Base-by-base conservation (phyloP, 768 basidiomycete genomes). In the Boletus sensibilis region DNA sequence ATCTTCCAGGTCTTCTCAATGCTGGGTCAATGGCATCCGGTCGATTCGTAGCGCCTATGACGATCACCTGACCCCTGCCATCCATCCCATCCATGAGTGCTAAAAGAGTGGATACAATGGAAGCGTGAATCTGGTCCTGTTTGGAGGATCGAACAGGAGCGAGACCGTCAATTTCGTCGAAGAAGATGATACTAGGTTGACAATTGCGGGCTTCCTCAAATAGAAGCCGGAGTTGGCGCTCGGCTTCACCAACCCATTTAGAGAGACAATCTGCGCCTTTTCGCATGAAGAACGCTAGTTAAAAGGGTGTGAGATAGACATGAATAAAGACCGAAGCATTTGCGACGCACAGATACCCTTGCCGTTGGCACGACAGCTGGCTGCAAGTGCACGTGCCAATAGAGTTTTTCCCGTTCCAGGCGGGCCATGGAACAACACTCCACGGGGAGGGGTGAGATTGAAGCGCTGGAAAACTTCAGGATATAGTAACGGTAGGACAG, bases 41-140 rank as follows among this genome's bases (percentile, higher is more conserved):
- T 57, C 97, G 74, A 70, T 99, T 99, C 4, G 97, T 99, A 2
- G 97, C 97, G 29, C 97, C 97, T 63, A 98, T 98, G 31, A 99
- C 93, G 27, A 98, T 83, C 18, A 99, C 96, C 72, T 98, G 94
- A 2, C 94, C 95, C 50, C 97, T 84, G 1, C 95, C 95, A 60
- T 99, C 97, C 96, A 98, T 98, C 42, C 96, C 97, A 70, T 98
- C 97, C 97, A 98, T 98, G 42, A 98, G 79, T 2, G 97, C 96
- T 2, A 99, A 79, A 10, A 98, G 79, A 0, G 97, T 98, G 49
- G 91, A 93, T 8, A 99, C 97, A 61, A 99, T 94, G 29, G 92
- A 94, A 1, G 97, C 97, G 68, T 98, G 97, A 53, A 98, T 98
- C 73, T 99, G 96, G 69, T 98, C 97, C 66, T 98, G 97, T 67